Base-by-base conservation (phyloP, 441 rosid species). In the Gossypium lobatum region DNA sequence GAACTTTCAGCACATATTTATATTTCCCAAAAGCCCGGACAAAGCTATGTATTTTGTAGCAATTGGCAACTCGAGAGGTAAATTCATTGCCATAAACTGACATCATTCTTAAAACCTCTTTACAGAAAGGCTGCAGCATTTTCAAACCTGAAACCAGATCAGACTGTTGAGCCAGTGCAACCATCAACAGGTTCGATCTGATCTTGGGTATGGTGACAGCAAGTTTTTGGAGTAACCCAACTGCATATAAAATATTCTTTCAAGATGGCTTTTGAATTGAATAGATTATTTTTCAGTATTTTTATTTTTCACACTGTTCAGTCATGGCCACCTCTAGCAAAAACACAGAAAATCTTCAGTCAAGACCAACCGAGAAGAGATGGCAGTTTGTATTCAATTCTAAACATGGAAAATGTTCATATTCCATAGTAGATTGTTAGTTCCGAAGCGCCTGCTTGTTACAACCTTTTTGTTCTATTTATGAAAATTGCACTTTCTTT, bases 161-260 rank as follows among this genome's bases (percentile, higher is more conserved):
- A 3, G 71, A 67, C 42, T 67, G 71, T 67, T 67, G 58, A 46
- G 58, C 42, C 39, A 48, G 75, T 28, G 67, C 61, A 75, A 79
- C 73, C 76, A 74, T 64, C 76, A 76, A 67, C 71, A 48, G 71
- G 25, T 66, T 21, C 21, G 13, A 46, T 66, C 71, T n/a, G 46
- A 39, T 9, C 45, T 39, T 39, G 46, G 46, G 46, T 39, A 39
- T 62, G 76, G 53, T 55, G 66, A 58, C 66, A 28, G 39, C 62
- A 76, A 73, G 63, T 71, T 76, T 78, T 71, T 76, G 61, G 31
- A 76, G 78, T 80, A 76, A 74, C 45, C 67, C 74, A 72, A 62
- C 67, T 74, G 79, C 77, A 64, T 62, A 20, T 53, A 39, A 52
- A 74, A 42, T 76, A 54, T 70, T 58, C 70, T 64, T 64, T 18